Evolutionary conservation across 2,329 filamentous ascomycete species (phyloP).

Genomic region (Pestalotiopsis sp.): DNA sequence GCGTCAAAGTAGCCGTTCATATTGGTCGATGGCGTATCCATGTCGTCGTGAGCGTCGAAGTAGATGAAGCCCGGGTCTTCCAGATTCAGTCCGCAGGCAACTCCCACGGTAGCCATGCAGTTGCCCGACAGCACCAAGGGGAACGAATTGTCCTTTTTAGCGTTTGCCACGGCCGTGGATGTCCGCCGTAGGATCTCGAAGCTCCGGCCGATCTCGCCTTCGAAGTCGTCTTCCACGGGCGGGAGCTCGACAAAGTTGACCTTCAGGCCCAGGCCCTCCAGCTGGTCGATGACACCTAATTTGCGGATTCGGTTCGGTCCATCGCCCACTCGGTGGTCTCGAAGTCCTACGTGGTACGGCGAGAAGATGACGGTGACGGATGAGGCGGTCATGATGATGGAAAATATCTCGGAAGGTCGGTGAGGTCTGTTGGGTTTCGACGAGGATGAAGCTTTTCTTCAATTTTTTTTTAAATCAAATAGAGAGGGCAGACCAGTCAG

Average conservation of each 20-base stretch:
- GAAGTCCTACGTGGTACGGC: neutral
- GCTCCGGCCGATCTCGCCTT: neutral
- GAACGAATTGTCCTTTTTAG: neutral
- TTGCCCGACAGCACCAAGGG: neutral
- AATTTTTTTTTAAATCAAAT: too few species aligned
- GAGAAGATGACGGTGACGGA: neutral
- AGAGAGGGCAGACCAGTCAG: too few species aligned
- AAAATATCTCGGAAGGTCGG: constrained; percentile 12
- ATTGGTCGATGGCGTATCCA: neutral
- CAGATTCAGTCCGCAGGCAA: neutral
- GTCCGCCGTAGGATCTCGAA: neutral
- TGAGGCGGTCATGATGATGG: neutral
- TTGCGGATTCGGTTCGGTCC: neutral
- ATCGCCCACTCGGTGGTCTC: neutral
- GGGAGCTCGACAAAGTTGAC: neutral
- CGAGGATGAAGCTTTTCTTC: too few species aligned
- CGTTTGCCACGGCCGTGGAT: neutral
- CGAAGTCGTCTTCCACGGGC: neutral
- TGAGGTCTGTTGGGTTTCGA: too few species aligned
- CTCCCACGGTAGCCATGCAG: neutral
- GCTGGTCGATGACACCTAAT: neutral
- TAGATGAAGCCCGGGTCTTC: neutral
- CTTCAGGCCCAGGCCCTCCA: neutral
- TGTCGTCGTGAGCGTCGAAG: neutral
- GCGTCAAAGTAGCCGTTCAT: neutral